phyloP scores from a whole-genome alignment of 768 basidiomycete species.

The Dioszegia hungarica region DNA sequence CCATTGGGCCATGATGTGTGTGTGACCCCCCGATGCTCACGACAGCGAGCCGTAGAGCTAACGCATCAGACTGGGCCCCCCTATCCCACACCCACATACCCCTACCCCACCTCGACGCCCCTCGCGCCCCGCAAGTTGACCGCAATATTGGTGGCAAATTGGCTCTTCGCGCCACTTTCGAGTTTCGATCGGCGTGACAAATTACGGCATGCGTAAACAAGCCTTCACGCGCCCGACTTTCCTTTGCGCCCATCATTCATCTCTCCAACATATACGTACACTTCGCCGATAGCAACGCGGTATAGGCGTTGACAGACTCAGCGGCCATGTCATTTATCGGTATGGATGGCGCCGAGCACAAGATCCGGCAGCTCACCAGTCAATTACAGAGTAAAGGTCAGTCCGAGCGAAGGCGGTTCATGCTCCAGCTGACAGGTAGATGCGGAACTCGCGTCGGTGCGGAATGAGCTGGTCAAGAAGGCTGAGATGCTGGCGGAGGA shows the following conservation, averaged over 20 bases:
- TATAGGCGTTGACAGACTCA: neutral
- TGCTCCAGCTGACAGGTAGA: conserved; percentile 19
- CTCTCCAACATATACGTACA: neutral
- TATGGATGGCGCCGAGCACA: conserved; percentile 37
- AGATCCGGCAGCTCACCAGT: conserved; percentile 38
- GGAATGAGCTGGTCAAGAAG: conserved; percentile 41
- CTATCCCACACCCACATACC: too few species aligned
- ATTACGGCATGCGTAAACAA: neutral
- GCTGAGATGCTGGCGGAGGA: conserved; percentile 28
- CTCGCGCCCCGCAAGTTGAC: too few species aligned
- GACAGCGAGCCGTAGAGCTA: too few species aligned
- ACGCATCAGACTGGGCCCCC: too few species aligned
- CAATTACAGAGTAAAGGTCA: conserved; percentile 43
- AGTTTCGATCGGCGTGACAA: neutral
- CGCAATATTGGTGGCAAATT: too few species aligned
- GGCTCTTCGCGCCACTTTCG: too few species aligned
- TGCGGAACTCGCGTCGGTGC: conserved; percentile 35
- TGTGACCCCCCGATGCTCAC: too few species aligned
- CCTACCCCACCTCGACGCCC: too few species aligned
- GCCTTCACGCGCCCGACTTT: neutral
- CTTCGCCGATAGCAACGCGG: neutral
- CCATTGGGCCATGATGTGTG: too few species aligned
- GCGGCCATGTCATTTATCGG: conserved; percentile 45
- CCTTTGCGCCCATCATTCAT: neutral
- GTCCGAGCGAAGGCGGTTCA: neutral